These are phyloP conservation scores for Scheffersomyces ergatensis DNA, from an alignment of 805 yeast species.

Conservation along the genomic window DNA sequence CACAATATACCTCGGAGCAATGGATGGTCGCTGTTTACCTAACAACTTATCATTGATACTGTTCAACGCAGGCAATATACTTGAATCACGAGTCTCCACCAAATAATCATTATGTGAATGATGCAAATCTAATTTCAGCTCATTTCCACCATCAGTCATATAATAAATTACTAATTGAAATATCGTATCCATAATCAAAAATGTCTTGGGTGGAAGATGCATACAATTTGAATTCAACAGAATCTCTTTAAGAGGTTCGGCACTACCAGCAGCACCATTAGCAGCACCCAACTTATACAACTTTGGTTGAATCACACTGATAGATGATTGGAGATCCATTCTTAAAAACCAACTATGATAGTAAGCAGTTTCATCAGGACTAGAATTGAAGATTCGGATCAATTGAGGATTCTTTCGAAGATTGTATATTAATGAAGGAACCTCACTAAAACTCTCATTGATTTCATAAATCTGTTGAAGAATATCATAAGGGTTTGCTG, in stretches of 20 bases:
- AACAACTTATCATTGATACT: slow-evolving; percentile 9
- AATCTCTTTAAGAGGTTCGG: neutral
- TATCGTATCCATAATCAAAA: slow-evolving; percentile 28
- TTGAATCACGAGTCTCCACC: slow-evolving; percentile 8
- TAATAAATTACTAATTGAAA: slow-evolving; percentile 24
- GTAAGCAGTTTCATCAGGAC: slow-evolving; percentile 46
- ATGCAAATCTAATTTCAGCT: slow-evolving; percentile 18
- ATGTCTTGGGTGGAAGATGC: slow-evolving; percentile 7
- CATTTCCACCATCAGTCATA: slow-evolving; percentile 2
- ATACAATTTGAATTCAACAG: slow-evolving; percentile 18
- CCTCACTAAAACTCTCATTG: slow-evolving; percentile 21
- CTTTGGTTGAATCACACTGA: slow-evolving; percentile 26
- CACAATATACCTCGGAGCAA: slow-evolving; percentile 14
- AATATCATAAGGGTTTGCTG: slow-evolving; percentile 20
- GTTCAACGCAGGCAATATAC: slow-evolving; percentile 11
- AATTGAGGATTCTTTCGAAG: slow-evolving; percentile 36
- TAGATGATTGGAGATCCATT: slow-evolving; percentile 14
- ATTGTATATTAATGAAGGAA: slow-evolving; percentile 32
- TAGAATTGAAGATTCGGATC: slow-evolving; percentile 35
- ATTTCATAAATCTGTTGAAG: slow-evolving; percentile 15
- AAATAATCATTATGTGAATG: slow-evolving; percentile 24
- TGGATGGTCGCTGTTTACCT: slow-evolving; percentile 14
- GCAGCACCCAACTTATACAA: slow-evolving; percentile 14
- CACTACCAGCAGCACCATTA: too few relatives aligned
- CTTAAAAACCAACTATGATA: slow-evolving; percentile 31